Evolutionary conservation across 1,284 basidiomycete species (phyloP).

Genomic region (Microbotryum intermedium): DNA sequence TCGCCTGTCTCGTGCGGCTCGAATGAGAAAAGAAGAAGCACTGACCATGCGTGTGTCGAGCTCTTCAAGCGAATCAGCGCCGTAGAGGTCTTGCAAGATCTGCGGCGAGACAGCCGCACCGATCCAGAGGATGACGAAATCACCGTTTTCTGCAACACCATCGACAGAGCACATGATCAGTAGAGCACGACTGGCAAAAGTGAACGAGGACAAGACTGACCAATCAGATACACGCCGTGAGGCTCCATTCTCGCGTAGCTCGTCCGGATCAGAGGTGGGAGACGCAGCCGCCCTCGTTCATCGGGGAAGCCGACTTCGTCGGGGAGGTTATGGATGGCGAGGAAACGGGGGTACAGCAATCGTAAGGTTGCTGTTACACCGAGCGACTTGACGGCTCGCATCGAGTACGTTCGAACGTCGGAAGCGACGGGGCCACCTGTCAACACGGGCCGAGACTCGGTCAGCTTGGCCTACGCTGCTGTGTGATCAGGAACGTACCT

Average conservation of each 20-base stretch:
- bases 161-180: not conserved
- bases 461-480: not conserved
- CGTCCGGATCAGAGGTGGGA: constrained; percentile 74
- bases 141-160: constrained; percentile 69
- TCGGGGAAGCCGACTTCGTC: constrained; percentile 64
- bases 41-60: constrained; percentile 66
- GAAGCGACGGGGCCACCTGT: constrained; percentile 57
- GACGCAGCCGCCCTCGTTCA: constrained; percentile 48
- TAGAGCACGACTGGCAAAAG: not conserved
- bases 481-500: constrained; percentile 45
- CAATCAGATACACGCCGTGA: constrained; percentile 82
- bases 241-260: constrained; percentile 83
- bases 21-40: not conserved
- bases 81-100: constrained; percentile 76
- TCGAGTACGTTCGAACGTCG: constrained; percentile 83
- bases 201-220: constrained; percentile 44
- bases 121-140: constrained; percentile 83
- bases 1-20: not conserved
- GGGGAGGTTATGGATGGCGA: constrained; percentile 79
- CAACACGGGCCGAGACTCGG: not conserved
- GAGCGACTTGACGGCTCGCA: constrained; percentile 64
- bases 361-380: constrained; percentile 62
- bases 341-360: constrained; percentile 78
- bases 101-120: constrained; percentile 73
- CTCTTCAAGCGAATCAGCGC: constrained; percentile 64